Base-by-base conservation (phyloP, 768 basidiomycete species). In the Kwoniella botswanensis region DNA sequence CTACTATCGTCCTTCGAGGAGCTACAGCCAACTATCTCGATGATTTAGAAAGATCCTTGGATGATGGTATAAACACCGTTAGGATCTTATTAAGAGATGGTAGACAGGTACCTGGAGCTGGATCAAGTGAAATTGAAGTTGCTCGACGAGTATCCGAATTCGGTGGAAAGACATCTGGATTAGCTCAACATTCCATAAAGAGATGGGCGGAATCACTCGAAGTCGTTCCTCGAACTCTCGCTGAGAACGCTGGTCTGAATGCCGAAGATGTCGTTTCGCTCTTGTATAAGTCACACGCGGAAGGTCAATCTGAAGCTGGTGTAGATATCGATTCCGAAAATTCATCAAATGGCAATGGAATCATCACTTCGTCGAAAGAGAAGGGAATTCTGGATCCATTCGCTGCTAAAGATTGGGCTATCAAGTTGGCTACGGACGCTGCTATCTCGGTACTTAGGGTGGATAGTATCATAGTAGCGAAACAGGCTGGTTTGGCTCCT, bases 381-480 rank as follows among this genome's bases (percentile, higher is more conserved):
- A 74, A 57, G 42, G 74, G 71, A 15, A 74, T 79, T 2, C 94
- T 95, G 93, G 94, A 99, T 83, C 94, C 97, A 83, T 99, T 96
- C 77, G 90, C 90, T 21, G 93, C 86, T 53, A 99, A 98, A 84
- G 96, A 98, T 59, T 83, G 82, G 82, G 82, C 82, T 5, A 76
- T 83, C 71, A 83, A 83, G 71, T 63, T 83, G 50, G 82, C 81
- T 42, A 82, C 82, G 11, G 82, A 80, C 55, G 82, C 81, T 12
- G 82, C 82, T 24, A 80, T 83, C 55, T 73, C 74, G 10, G 81
- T 83, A 41, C 88, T 99, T 65, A 92, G 91, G 72, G 97, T 99
- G 7, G 97, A 99, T 85, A 93, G 92, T 79, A 98, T 98, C 82
- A 97, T 98, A 86, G 94, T 95, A 89, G 93, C 92, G 85, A 93